Evolutionary conservation across 805 yeast species (phyloP).

Genomic region (Dipodascus geniculatus): DNA sequence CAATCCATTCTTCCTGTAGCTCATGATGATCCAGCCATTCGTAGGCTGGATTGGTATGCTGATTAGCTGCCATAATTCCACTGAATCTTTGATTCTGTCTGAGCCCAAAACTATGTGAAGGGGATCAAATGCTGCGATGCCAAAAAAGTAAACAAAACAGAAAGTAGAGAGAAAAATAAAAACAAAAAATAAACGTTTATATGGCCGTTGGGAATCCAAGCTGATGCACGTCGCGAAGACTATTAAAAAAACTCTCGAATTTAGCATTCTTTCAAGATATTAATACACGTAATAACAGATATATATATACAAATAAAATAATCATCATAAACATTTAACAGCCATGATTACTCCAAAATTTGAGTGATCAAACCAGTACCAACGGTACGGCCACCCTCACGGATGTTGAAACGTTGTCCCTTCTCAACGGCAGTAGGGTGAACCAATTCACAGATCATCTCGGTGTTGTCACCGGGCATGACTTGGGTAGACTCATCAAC

Average conservation of each 20-base stretch:
- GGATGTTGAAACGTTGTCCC: constrained; percentile 96
- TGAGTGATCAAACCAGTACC: constrained; percentile 98
- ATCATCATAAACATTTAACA: not conserved
- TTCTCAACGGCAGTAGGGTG: constrained; percentile 90
- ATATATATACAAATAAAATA: too few species aligned
- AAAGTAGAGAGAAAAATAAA: not conserved
- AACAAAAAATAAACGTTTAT: not conserved
- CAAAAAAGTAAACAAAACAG: not conserved
- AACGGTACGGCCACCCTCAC: constrained; percentile 99
- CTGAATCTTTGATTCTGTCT: too few species aligned
- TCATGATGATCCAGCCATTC: not conserved
- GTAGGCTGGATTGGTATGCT: not conserved
- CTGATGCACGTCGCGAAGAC: too few species aligned
- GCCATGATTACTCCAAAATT: constrained; percentile 46
- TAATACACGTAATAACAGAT: not conserved
- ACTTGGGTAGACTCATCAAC: constrained; percentile 84
- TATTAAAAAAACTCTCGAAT: too few species aligned
- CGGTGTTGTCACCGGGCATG: constrained; percentile 97
- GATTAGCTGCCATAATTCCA: not conserved
- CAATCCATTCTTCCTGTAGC: not conserved
- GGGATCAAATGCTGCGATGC: not conserved
- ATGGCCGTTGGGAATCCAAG: too few species aligned
- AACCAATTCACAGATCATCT: constrained; percentile 83
- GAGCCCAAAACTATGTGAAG: too few species aligned
- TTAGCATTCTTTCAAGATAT: too few species aligned